Base-by-base conservation (phyloP, 306 rosid genomes). In the Malus fusca region DNA sequence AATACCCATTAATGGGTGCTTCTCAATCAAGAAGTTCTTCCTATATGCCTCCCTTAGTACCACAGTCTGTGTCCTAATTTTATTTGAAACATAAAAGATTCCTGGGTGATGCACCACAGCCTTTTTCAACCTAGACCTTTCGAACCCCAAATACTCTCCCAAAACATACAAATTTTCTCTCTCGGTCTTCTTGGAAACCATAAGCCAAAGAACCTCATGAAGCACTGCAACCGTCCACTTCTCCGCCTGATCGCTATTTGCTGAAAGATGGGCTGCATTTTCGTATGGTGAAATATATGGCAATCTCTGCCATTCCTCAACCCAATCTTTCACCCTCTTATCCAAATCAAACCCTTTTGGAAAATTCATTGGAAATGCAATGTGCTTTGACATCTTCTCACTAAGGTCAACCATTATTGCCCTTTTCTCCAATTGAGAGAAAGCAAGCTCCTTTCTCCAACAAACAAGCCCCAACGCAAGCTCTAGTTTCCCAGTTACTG, bases 241-340 rank as follows among this genome's bases (percentile, higher is more conserved):
- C 92, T 91, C 97, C 5, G 92, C 97, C 76, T 82, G 93, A 68
- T 89, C 91, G 46, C 92, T 83, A 23, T 56, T 86, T 8, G 85
- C 80, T 63, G 86, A 81, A 26, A 93, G 84, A 83, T 89, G 96
- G 81, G 89, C 84, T 22, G 90, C 92, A 74, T 91, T 75, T 85
- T 89, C 90, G n/a, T 88, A 93, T 11, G 96, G 93, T 4, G 96
- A 91, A 79, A 93, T 81, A 77, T 93, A 93, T 17, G 98, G 97
- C 89, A 93, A 78, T n/a, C 60, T 44, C 84, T 93, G 93, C 97
- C 98, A 93, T 72, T 80, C 79, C 77, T 88, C 88, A 46, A 89
- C 88, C 98, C 98, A 93, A 19, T 78, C 82, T 80, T 69, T 84
- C 66, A 91, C 85, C 85, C 72, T 87, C 85, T 91, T 93, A 82